These are phyloP conservation scores for Dryadomyces quercivorus DNA, from an alignment of 2,329 filamentous ascomycete genomes.

Conservation along the genomic window DNA sequence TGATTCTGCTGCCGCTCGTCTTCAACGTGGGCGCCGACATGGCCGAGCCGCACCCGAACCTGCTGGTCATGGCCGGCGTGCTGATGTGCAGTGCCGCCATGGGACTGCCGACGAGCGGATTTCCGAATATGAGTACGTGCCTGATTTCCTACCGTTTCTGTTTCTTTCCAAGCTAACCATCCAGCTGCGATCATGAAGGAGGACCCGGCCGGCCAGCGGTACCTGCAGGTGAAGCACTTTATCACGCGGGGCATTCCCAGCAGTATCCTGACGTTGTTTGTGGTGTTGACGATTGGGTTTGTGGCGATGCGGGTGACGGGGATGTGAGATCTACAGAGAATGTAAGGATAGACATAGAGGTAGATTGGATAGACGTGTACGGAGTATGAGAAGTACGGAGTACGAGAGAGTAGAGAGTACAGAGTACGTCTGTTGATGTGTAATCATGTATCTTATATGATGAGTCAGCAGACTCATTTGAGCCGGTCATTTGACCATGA, in stretches of 20 bases:
- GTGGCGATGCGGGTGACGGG: constrained; percentile 63
- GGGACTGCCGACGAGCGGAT: constrained; percentile 89
- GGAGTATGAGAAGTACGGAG: not conserved
- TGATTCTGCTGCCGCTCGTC: constrained; percentile 89
- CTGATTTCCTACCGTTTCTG: constrained; percentile 13
- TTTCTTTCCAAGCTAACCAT: constrained; percentile 5
- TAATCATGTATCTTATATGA: too few species aligned
- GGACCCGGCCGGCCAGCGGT: constrained; percentile 83
- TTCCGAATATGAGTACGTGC: constrained; percentile 99
- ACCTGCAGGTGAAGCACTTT: constrained; percentile 87
- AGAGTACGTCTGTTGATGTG: too few species aligned
- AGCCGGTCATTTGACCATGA: too few species aligned
- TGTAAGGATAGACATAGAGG: not conserved
- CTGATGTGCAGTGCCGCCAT: constrained; percentile 98
- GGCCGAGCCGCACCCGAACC: constrained; percentile 82
- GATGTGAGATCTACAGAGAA: constrained; percentile 13
- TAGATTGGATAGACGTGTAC: not conserved
- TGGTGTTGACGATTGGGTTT: constrained; percentile 84
- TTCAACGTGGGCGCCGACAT: constrained; percentile 74
- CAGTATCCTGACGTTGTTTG: constrained; percentile 66
- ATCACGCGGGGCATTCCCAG: constrained; percentile 85
- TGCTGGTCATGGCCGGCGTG: constrained; percentile 89
- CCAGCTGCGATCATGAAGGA: constrained; percentile 98
- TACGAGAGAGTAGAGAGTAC: not conserved
- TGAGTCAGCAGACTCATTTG: too few species aligned